Conservation (phyloP, 768 basidiomycete genomes). For the Suillus americanus region DNA sequence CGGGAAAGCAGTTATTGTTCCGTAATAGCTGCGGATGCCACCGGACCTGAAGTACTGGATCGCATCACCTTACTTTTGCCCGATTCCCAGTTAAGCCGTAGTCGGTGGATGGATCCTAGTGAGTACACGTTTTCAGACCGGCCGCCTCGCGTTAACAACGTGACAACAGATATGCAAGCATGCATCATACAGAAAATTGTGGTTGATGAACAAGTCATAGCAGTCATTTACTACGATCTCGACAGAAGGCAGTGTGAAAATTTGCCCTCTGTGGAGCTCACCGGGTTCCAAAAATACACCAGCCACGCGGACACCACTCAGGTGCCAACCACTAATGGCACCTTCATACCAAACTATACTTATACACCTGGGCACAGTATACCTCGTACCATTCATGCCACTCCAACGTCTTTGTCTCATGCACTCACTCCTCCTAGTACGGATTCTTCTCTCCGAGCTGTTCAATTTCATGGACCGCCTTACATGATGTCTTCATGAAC, state of each 20-base stretch:
- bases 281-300: slow-evolving; percentile 47
- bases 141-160: slow-evolving; percentile 29
- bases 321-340: slow-evolving; percentile 22
- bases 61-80: slow-evolving; percentile 59
- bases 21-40: slow-evolving; percentile 42
- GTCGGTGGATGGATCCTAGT: slow-evolving; percentile 73
- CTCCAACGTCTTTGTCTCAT: slow-evolving; percentile 43
- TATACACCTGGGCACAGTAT: slow-evolving; percentile 34
- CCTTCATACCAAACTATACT: slow-evolving; percentile 31
- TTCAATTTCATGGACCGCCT: slow-evolving; percentile 27
- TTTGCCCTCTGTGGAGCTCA: slow-evolving; percentile 61
- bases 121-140: slow-evolving; percentile 30
- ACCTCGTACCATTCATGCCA: slow-evolving; percentile 30
- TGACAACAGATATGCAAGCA: slow-evolving; percentile 16
- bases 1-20: slow-evolving; percentile 49
- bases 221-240: slow-evolving; percentile 67
- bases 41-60: slow-evolving; percentile 44
- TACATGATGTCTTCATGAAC: slow-evolving; percentile 36
- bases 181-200: slow-evolving; percentile 69
- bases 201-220: slow-evolving; percentile 60
- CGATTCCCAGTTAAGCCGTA: slow-evolving; percentile 63
- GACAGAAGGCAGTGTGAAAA: slow-evolving; percentile 52
- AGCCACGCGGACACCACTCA: slow-evolving; percentile 30
- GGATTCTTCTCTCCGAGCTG: slow-evolving; percentile 20
- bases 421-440: slow-evolving; percentile 40